Base-by-base conservation (phyloP, 2,329 filamentous ascomycete species). In the Huntiella omanensis region DNA sequence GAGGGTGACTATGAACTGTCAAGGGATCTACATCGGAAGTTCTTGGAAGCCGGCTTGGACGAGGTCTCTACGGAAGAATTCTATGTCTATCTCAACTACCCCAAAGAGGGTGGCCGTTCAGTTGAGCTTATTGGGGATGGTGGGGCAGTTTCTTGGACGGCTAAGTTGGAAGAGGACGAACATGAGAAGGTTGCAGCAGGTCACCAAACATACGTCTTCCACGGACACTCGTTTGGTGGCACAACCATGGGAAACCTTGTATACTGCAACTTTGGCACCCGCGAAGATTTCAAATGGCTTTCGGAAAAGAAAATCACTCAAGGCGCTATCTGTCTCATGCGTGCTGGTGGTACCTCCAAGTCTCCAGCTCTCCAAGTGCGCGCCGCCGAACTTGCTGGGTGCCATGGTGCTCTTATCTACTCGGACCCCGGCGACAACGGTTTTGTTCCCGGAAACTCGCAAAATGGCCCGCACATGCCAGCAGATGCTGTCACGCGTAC, bases 71-170 rank as follows among this genome's bases (percentile, higher is more conserved):
- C 85, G 55, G 81, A 93, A 55, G 75, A 85, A 57, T 93, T 83
- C 60, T 71, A 80, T 55, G 87, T 92, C 12, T 96, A 95, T 58
- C 66, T 96, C 56, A 96, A 96, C 61, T 98, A 93, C 59, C 86
- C 91, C 0, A 80, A 70, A 52, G 64, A 71, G 22, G 79, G 75
- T 50, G 91, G 88, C 10, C 72, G 91, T 43, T 73, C 77, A 49
- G 79, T 98, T 35, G 77, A 87, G 51, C 83, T 98, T 43, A 66
- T 94, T 51, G 77, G 80, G 33, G 73, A 78, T 45, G 77, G 69
- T 2, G 60, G 66, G 32, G 63, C 76, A 51, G 65, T 77, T 33
- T 64, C 62, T 12, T 96, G 87, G 87, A 73, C 77, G 48, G 91
- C 88, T 10, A 72, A 71, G 52, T 65, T 98, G 43, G 88, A 98